Percentiles rank a stretch among this genome's conserved stretches.
Conservation (phyloP, 441 rosid genomes). For the Eutrema salsugineum region DNA sequence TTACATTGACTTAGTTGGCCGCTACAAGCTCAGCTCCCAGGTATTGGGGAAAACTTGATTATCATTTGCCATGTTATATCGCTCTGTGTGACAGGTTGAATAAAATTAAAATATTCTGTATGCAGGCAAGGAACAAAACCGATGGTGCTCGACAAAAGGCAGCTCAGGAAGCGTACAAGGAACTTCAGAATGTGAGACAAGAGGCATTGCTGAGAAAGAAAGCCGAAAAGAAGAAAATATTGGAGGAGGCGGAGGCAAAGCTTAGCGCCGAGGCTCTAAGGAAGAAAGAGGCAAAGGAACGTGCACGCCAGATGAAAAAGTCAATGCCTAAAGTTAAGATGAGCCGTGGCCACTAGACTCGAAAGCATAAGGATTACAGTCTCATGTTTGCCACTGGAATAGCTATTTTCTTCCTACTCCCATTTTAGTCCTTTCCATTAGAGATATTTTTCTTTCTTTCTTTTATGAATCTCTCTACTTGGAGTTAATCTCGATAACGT, state of each 20-base stretch:
- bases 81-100: background rate
- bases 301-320: constrained; percentile 86
- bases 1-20: constrained; percentile 88
- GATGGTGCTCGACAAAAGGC: constrained; percentile 79
- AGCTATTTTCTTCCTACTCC: constrained; percentile 12
- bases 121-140: constrained; percentile 83
- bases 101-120: background rate
- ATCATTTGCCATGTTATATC: background rate
- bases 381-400: constrained; percentile 7
- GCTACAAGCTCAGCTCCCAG: constrained; percentile 91
- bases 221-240: constrained; percentile 74
- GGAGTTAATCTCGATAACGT: background rate
- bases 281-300: constrained; percentile 85
- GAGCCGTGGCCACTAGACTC: constrained; percentile 63
- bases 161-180: constrained; percentile 86
- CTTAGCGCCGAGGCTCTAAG: constrained; percentile 77
- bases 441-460: background rate
- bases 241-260: constrained; percentile 90
- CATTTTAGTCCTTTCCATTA: constrained; percentile 1
- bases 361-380: background rate
- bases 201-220: constrained; percentile 90
- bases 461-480: constrained; percentile 1
- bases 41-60: constrained; percentile 31
- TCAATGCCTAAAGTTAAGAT: constrained; percentile 84
- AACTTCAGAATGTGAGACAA: constrained; percentile 82